Base-by-base conservation (phyloP, 176 grass and related monocot species). In the maize (Zea mays) region DNA sequence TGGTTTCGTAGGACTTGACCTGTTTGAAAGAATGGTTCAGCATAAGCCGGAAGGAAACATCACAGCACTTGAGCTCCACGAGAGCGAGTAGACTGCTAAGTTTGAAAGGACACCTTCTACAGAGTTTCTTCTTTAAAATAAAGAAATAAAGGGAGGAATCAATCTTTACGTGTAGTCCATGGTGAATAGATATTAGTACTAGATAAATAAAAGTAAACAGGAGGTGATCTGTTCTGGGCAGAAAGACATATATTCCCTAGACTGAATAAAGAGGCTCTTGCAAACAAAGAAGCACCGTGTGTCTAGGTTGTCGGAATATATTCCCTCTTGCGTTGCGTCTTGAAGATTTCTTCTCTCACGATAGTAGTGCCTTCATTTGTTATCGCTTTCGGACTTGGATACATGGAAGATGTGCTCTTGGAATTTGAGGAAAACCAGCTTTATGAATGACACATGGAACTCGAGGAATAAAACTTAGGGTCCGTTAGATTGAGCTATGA, bases 261-360 rank as follows among this genome's bases (percentile, higher is more conserved):
- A 20, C n/a, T 56, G 54, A 57, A 74, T 60, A 78, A 67, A 67
- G 46, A 67, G 36, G 37, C 12, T 27, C 17, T 41, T 65, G 46
- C n/a, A 79, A 68, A 78, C 20, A 50, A 67, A 78, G 10, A 10
- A 34, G 36, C 7, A 39, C 38, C 38, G 38, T 43, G 3, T 56
- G 7, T 54, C 3, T 19, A 50, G 63, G 14, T 47, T 84, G 57
- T 78, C 67, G 42, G 75, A 47, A 73, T 65, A 85, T 85, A 79
- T 85, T 34, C 71, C 43, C 10, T 10, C 20, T 37, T 56, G 40
- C 14, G 38, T 37, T 45, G 27, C 37, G 62, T 14, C 37, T 65
- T 16, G 62, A 7, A 7, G 62, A 10, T 42, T 33, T 60, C 57
- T 64, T 8, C 35, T 61, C 15, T 33, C 34, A 57, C n/a, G 69